Conservation (phyloP, 1,284 basidiomycete species). For the Leccinum laetum region DNA sequence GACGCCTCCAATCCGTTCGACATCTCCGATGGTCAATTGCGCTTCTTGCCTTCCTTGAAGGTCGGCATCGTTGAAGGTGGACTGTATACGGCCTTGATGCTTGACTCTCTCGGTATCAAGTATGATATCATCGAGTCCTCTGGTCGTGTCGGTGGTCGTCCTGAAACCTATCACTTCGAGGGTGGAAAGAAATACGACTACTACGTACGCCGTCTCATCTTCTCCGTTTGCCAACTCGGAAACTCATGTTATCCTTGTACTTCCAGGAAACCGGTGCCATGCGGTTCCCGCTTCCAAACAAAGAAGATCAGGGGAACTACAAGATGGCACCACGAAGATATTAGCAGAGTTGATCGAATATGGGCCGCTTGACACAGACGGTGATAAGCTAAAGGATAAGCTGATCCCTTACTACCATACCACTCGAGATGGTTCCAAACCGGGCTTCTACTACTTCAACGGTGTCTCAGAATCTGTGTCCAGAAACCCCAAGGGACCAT, state of each 20-base stretch:
- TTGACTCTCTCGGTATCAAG: slow-evolving; percentile 32
- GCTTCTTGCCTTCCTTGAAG: slow-evolving; percentile 9
- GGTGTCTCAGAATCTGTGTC: not conserved
- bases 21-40: not conserved
- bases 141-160: slow-evolving; percentile 32
- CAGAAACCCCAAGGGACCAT: not conserved
- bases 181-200: slow-evolving; percentile 16
- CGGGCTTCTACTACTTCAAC: slow-evolving; percentile 17
- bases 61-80: slow-evolving; percentile 31
- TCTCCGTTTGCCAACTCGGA: not conserved
- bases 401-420: slow-evolving; percentile 16
- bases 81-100: slow-evolving; percentile 37
- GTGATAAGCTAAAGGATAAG: slow-evolving; percentile 3
- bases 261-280: slow-evolving; percentile 35
- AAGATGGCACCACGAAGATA: slow-evolving; percentile 30
- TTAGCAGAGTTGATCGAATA: slow-evolving; percentile 25
- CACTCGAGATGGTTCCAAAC: slow-evolving; percentile 1
- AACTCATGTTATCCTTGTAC: not conserved
- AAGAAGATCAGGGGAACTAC: slow-evolving; percentile 9
- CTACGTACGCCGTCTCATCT: slow-evolving; percentile 7
- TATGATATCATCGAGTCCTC: slow-evolving; percentile 38
- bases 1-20: not conserved
- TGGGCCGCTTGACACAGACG: slow-evolving; percentile 8
- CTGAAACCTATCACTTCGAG: slow-evolving; percentile 33
- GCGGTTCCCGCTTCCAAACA: slow-evolving; percentile 34